A percentile compares a stretch with the other conserved stretches of the same genome.
These are phyloP conservation scores for Aspergillus uvarum DNA, from an alignment of 2,329 filamentous ascomycete species.

Conservation along the genomic window DNA sequence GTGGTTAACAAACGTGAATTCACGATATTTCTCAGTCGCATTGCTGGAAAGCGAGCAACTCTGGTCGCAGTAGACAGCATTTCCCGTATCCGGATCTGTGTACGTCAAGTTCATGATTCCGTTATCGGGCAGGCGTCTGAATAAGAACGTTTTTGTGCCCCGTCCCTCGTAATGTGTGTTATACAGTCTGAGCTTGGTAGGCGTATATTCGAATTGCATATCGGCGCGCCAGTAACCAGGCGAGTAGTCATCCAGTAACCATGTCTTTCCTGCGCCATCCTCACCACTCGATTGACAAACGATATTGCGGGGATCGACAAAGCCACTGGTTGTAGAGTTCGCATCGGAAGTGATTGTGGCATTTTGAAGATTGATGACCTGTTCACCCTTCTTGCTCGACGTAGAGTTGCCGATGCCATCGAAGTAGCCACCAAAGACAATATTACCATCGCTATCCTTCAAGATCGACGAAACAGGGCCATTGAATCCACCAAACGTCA, in stretches of 20 bases:
- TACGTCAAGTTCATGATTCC: slow-evolving; percentile 98
- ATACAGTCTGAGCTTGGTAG: slow-evolving; percentile 81
- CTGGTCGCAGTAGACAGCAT: slow-evolving; percentile 71
- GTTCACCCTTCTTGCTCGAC: slow-evolving; percentile 58
- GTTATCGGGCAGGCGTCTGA: slow-evolving; percentile 77
- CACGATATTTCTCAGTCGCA: slow-evolving; percentile 67
- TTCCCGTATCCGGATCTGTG: slow-evolving; percentile 69
- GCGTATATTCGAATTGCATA: slow-evolving; percentile 80
- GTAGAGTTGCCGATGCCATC: slow-evolving; percentile 82
- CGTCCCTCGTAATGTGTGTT: slow-evolving; percentile 83
- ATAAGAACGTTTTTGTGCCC: slow-evolving; percentile 85
- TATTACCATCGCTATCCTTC: slow-evolving; percentile 75
- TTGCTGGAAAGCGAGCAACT: slow-evolving; percentile 80
- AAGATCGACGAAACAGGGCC: slow-evolving; percentile 84
- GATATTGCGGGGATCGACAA: slow-evolving; percentile 74
- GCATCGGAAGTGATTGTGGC: slow-evolving; percentile 70
- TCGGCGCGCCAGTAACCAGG: slow-evolving; percentile 80
- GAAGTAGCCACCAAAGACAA: slow-evolving; percentile 90
- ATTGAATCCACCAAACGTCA: slow-evolving; percentile 94
- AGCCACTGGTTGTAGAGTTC: slow-evolving; percentile 61
- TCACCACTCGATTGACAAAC: slow-evolving; percentile 71
- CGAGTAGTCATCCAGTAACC: slow-evolving; percentile 73
- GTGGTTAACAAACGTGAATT: slow-evolving; percentile 85
- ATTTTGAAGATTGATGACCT: slow-evolving; percentile 80
- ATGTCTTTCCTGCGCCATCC: slow-evolving; percentile 74